A percentile compares a stretch with the other conserved stretches of the same genome.
These are phyloP conservation scores for Trametopsis cervina DNA, from an alignment of 768 basidiomycete genomes.

Conservation along the genomic window DNA sequence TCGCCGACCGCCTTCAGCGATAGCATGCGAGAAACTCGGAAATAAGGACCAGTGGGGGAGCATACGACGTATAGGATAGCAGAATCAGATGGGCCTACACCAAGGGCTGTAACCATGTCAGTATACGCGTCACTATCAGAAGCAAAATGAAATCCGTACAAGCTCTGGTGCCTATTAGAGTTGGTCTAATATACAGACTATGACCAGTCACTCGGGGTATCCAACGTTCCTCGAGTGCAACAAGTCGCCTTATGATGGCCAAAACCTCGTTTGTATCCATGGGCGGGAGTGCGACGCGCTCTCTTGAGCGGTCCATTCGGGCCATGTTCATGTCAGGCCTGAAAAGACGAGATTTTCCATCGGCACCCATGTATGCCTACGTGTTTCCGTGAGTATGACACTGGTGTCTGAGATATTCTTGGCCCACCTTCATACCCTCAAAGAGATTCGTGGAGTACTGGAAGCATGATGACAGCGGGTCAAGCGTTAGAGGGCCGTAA, in stretches of 20 bases:
- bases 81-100: slow-evolving; percentile 69
- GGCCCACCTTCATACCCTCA: slow-evolving; percentile 62
- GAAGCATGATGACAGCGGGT: slow-evolving; percentile 48
- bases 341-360: slow-evolving; percentile 73
- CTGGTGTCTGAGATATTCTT: too few relatives aligned
- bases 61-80: slow-evolving; percentile 84
- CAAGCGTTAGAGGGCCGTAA: slow-evolving; percentile 51
- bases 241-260: slow-evolving; percentile 57
- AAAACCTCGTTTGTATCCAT: slow-evolving; percentile 42
- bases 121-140: background rate
- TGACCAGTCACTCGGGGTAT: slow-evolving; percentile 69
- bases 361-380: slow-evolving; percentile 69
- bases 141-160: slow-evolving; percentile 19
- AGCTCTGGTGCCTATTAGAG: slow-evolving; percentile 45
- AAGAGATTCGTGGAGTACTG: slow-evolving; percentile 58
- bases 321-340: slow-evolving; percentile 82
- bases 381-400: too few relatives aligned
- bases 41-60: slow-evolving; percentile 54
- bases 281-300: slow-evolving; percentile 63
- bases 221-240: slow-evolving; percentile 72
- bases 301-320: slow-evolving; percentile 62
- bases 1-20: slow-evolving; percentile 41
- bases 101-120: slow-evolving; percentile 30
- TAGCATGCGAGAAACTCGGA: slow-evolving; percentile 43
- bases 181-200: slow-evolving; percentile 85